Conservation (phyloP, 768 basidiomycete genomes). For the Lentinula sp. region DNA sequence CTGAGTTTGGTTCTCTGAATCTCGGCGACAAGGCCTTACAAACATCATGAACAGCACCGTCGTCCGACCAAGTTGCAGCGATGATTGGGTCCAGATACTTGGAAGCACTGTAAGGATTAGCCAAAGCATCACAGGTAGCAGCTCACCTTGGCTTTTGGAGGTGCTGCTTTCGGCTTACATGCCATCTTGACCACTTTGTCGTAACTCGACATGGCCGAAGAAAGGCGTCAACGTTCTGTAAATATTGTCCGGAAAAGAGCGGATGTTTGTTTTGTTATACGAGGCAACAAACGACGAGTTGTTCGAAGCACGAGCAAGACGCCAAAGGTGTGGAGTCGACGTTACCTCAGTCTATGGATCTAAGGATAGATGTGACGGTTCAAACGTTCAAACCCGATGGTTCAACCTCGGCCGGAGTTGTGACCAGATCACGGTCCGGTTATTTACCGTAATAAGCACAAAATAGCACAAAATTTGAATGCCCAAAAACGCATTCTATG, state of each 20-base stretch:
- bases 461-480: neutral
- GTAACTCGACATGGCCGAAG: conserved; percentile 59
- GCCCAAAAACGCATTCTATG: too few relatives aligned
- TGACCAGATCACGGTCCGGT: neutral
- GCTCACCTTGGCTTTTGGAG: conserved; percentile 89
- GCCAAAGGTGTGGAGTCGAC: neutral
- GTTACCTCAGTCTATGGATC: neutral
- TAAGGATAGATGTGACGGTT: neutral
- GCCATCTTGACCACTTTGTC: conserved; percentile 95
- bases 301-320: neutral
- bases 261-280: neutral
- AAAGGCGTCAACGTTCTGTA: neutral
- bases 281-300: neutral
- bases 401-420: too few relatives aligned
- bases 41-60: conserved; percentile 89
- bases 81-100: conserved; percentile 97
- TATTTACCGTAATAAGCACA: neutral
- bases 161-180: conserved; percentile 94
- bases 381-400: neutral
- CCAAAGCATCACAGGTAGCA: neutral
- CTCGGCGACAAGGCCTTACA: conserved; percentile 82
- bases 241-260: neutral
- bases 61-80: conserved; percentile 94
- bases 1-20: conserved; percentile 86
- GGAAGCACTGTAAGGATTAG: conserved; percentile 5